phyloP scores from a whole-genome alignment of 331 rosid species.

The Phaseolus coccineus region DNA sequence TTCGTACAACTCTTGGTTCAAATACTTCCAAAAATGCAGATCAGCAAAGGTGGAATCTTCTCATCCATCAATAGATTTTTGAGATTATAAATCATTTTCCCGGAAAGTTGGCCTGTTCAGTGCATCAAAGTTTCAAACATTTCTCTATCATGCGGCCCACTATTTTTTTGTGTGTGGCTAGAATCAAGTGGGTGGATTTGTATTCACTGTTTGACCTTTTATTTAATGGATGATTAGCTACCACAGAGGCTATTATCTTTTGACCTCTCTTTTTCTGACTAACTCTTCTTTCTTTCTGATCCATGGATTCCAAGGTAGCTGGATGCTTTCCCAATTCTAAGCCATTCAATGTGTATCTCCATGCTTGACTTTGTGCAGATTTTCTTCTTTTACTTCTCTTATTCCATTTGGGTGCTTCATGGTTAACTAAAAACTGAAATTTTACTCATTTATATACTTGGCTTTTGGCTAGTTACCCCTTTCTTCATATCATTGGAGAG shows the following conservation, averaged over 20 bases:
- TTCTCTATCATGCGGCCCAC: constrained; percentile 33
- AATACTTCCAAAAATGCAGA: constrained; percentile 20
- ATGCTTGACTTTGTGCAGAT: constrained; percentile 37
- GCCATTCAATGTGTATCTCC: background rate
- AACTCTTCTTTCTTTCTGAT: constrained; percentile 17
- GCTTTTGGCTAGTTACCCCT: constrained; percentile 5
- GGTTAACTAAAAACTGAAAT: constrained; percentile 30
- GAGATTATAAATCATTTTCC: constrained; percentile 28
- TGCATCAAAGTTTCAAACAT: background rate
- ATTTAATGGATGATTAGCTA: background rate
- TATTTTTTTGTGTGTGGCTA: background rate
- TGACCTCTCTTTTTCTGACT: background rate
- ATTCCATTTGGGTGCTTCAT: background rate
- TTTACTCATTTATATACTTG: background rate
- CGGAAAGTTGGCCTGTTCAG: too few species aligned
- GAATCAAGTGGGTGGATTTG: background rate
- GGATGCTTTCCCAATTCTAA: background rate
- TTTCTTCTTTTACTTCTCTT: background rate
- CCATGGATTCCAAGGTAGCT: constrained; percentile 45
- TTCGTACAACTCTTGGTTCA: background rate
- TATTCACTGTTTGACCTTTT: constrained; percentile 6
- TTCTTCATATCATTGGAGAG: constrained; percentile 16
- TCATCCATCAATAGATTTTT: background rate
- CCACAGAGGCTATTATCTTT: background rate
- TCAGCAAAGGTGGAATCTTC: background rate